Base-by-base conservation (phyloP, 108 stramenopile genomes). In the Pseudonitzschia multistriata region DNA sequence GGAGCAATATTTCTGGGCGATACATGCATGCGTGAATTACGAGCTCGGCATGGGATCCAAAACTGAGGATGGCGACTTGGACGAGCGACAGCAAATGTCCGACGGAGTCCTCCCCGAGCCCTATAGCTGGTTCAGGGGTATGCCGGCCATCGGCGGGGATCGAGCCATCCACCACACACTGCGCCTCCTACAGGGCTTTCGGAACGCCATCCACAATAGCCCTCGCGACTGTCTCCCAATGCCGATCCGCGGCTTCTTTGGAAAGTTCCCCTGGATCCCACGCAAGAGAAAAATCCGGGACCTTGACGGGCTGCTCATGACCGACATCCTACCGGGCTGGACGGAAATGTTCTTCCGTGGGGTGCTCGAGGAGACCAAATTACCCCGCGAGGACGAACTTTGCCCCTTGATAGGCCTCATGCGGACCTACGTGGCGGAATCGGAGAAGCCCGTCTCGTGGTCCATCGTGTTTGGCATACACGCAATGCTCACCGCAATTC, bases 261-360 rank as follows among this genome's bases (percentile, higher is more conserved):
- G 80, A 27, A 10, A 10, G 25, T 15, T 7, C 21, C 53, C 53
- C 24, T 54, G 53, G 53, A 4, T 21, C 1, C 3, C 4, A 1
- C 10, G 33, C 28, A 42, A 76, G 0, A 34, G 47, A 7, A 84
- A 75, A 52, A 56, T 34, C 27, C 54, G 73, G 6, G 83, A 84
- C 40, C 27, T 84, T 49, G 83, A 84, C 59, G 83, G 81, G 66
- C 57, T 81, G 2, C 42, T 84, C 3, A 84, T 84, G 83, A 28
- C 74, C 13, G 73, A 79, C 37, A 66, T 84, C 31, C 49, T 84
- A 14, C 83, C 83, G 2, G 13, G 52, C 15, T 73, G 66, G 63
- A 29, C 66, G 30, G 29, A 24, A 13, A 52, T 84, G 54, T 81
- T 65, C 40, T 73, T 67, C 0, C 22, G 67, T 53, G 74, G 80